Evolutionary conservation across 2,329 filamentous ascomycete genomes (phyloP).

Genomic region (Bipolaris cookei): DNA sequence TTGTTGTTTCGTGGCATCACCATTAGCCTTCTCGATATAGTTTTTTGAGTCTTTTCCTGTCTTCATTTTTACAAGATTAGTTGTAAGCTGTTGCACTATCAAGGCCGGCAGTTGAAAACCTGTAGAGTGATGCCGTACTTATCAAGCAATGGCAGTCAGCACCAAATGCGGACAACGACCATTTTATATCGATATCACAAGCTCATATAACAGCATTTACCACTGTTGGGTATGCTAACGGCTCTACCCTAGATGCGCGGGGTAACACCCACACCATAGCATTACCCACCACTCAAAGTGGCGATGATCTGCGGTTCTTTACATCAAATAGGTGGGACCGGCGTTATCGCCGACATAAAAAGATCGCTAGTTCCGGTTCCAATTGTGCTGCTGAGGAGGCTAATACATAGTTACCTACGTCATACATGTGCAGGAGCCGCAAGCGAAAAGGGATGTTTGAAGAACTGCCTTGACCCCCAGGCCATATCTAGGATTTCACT

Average conservation of each 20-base stretch:
- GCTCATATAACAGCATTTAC: background rate
- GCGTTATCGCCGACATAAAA: constrained; percentile 3
- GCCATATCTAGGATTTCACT: no score
- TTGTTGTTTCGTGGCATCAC: no score
- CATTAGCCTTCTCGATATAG: background rate
- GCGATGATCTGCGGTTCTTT: background rate
- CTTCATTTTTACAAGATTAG: background rate
- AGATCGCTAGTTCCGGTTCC: background rate
- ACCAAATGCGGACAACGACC: background rate
- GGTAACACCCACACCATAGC: constrained; percentile 4
- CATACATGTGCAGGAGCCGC: background rate
- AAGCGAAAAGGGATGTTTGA: no score
- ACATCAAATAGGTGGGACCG: background rate
- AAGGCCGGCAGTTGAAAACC: background rate
- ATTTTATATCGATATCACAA: background rate
- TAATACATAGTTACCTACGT: constrained; percentile 54
- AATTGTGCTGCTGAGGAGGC: background rate
- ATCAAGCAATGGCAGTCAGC: no score
- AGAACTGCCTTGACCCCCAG: no score
- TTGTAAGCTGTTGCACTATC: background rate
- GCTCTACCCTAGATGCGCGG: constrained; percentile 6
- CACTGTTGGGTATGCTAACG: constrained; percentile 4
- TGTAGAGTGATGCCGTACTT: no score
- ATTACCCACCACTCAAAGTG: background rate
- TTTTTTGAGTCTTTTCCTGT: background rate